Base-by-base conservation (phyloP, 108 stramenopile genomes). In the Pseudonitzschia delicatissima region DNA sequence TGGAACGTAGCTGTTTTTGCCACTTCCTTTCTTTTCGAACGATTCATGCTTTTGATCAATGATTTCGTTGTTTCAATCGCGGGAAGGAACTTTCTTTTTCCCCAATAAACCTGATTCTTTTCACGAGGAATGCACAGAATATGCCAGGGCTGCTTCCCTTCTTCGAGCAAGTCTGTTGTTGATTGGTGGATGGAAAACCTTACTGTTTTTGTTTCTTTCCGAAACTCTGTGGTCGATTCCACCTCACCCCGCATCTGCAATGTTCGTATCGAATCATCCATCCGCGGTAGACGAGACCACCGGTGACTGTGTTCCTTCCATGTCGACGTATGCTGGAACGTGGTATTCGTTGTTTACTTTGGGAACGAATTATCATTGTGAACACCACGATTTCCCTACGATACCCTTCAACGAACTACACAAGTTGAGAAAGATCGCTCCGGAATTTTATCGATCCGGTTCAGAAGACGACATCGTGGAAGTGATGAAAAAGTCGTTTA, bases 321-420 rank as follows among this genome's bases (percentile, higher is more conserved):
- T 76, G 11, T 81, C 82, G 13, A 91, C 89, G 6, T 87, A 91
- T 72, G 82, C 84, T 2, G 88, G 85, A 28, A 32, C 61, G 36
- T 86, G 83, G 83, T 90, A 90, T 72, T 85, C 84, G 15, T 33
- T 84, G 2, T 71, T 87, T 20, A 87, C 86, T 2, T 59, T 89
- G 52, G 84, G 84, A 11, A 88, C 88, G 13, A 87, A 87, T 61
- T 92, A 84, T 76, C 91, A 92, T 71, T 76, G 77, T 33, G 91
- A 92, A 64, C 91, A 92, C 77, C 91, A 92, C 61, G 91, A 92
- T 39, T 92, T 92, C 75, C 91, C 91, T 0, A 82, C 82, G 2
- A 85, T 92, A 47, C 91, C 91, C 1, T 68, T 89, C 2, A 80
- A 88, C 71, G 47, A 81, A 57, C 64, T 92, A 53, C 77, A 79